Base-by-base conservation (phyloP, 73 alveolate genomes). In the Effrenium voratum region DNA sequence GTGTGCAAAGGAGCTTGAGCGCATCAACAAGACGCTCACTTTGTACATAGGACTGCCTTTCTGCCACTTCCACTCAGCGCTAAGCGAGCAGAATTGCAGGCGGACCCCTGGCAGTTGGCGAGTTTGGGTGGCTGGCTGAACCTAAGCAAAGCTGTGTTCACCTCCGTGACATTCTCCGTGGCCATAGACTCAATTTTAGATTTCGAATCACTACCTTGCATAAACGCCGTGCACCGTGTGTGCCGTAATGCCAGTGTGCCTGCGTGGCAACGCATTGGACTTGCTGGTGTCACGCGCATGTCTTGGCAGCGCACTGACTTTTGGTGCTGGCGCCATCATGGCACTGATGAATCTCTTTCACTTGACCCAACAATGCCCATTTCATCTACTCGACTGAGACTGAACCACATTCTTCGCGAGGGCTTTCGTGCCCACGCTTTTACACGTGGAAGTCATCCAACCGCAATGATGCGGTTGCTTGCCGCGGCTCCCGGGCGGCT, bases 391-490 rank as follows among this genome's bases (percentile, higher is more conserved):
- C 30, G 3, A 45, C 30, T 34, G 3, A 34, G 49, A 8, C 26
- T 72, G 82, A 72, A 72, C 49, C 88, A 77, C 24, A 32, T 43
- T 15, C 24, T 77, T 59, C 44, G 88, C 19, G 63, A 77, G 26
- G 44, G 88, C 44, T 77, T 77, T 44, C 63, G 88, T 45, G 88
- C 88, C 63, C 88, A 77, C 63, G 44, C 40, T 76, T 41, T 43
- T 59, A 76, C 30, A 30, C 10, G 6, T 77, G 88, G 88, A 77
- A 43, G 44, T 15, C 38, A 4, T 41, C 88, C 24, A 22, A 16
- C 13, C 88, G 88, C 15, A 77, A 77, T 44, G 88, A 77, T 43
- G 88, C 88, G 13, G 16, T 63, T 24, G 40, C 3, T 24, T 43
- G 59, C 26, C 50, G 36, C 6, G 49, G 49, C 26, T 34, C 36